Evolutionary conservation across 192 early-diverging fungal genomes (phyloP), one percentile per base, ranked within the genome.

Genomic region (Entrophospora sp.): DNA sequence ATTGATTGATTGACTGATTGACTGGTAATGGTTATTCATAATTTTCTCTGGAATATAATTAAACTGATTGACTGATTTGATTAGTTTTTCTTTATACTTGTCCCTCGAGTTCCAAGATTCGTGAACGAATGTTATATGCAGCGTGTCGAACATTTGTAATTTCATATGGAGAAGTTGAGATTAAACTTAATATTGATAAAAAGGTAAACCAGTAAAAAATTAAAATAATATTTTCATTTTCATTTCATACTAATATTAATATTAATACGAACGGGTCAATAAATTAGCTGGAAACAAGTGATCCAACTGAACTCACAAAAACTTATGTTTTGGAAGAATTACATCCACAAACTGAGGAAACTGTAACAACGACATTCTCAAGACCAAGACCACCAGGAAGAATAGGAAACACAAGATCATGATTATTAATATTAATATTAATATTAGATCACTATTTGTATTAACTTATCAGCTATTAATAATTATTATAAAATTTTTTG

Each of bases 81-180:
- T n/a, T 77, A 84, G 83, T 93, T n/a, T 95, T 95, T 72, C 77
- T 90, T 58, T 94, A 91, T 71, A 85, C 85, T 25, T 98, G 94
- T 66, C 94, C 96, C 8, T 74, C 83, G 25, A 61, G 73, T 7
- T 86, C 89, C 55, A 91, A 90, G 72, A 87, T 98, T 60, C 85
- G 89, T 38, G 83, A 91, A 45, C 80, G 88, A n/a, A 98, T 96
- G 96, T 64, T 93, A 32, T 95, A 91, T 73, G 91, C 92, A 9
- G 82, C 92, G 0, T 88, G 84, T 46, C 81, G 86, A 44, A 70
- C 75, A 18, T 84, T 77, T 31, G 78, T 92, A 20, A 64, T 89
- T 40, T 65, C 73, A 8, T 75, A 62, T 42, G 79, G 84, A 22
- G 79, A 85, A 71, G 75, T 77, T 3, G 73, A 78, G 18, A 64